Base-by-base conservation (phyloP, 2,329 filamentous ascomycete genomes). In the Thielaviopsis ethacetica region DNA sequence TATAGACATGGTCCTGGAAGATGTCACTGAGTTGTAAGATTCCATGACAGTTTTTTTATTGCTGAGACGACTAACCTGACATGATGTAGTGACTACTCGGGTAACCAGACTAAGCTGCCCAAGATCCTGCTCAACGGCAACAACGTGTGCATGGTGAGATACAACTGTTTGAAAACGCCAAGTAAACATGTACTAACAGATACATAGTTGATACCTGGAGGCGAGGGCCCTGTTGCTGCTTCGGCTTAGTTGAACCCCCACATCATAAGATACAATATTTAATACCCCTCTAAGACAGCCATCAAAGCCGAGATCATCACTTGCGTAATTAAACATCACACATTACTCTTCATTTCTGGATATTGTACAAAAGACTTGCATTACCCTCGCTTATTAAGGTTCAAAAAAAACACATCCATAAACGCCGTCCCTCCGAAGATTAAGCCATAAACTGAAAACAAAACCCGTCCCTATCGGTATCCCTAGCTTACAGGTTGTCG, bases 111-210 rank as follows among this genome's bases (percentile, higher is more conserved):
- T 53, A 95, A 95, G 71, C 81, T 98, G 49, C 81, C 90, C 56
- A 97, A 97, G 77, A 95, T 98, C 62, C 74, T 98, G 50, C 76
- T 98, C 47, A 98, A 98, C 68, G 93, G 93, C 60, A 98, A 98
- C 75, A 97, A 97, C 68, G 89, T 98, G 64, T 97, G 91, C 86
- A 98, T 98, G 93, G 93, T 95, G 79, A 59, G 77, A 65, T 2
- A 26, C 6, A 30, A 3, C 54, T n/a, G 9, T 27, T 41, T 12
- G 12, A 15, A 5, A 17, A 47, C 5, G 47, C n/a, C 19, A n/a
- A 12, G 10, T 51, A 19, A 6, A 13, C 0, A 30, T 5, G 2
- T 24, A 19, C 61, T 66, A 44, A 68, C 59, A n/a, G 15, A 3
- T 44, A 21, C 5, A 53, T 63, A 90, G 85, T 77, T 90, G 71